Base-by-base conservation (phyloP, 345 rosid species). In the Salix suchowensis region DNA sequence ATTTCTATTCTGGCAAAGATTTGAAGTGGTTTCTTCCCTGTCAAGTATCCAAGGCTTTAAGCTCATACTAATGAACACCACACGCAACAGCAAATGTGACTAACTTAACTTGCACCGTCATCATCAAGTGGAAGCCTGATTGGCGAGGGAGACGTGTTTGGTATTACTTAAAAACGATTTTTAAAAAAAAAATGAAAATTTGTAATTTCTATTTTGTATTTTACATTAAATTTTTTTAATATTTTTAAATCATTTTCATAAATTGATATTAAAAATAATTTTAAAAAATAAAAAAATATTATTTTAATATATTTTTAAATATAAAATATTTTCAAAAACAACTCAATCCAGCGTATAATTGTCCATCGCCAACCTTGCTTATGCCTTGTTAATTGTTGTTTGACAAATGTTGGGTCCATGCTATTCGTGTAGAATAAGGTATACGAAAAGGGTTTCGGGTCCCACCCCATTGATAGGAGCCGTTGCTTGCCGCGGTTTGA, bases 401-500 rank as follows among this genome's bases (percentile, higher is more conserved):
- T 37, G 50, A 74, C 64, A 48, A 42, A 76, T 1, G 19, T 13
- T n/a, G 7, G 54, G 52, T 34, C 15, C 7, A 18, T 30, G 32
- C 32, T 30, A 42, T 44, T 70, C 79, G 12, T 62, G 74, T 4
- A 24, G 65, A 10, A 50, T 12, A 77, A 77, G 74, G 70, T 65
- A 77, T 64, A 34, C n/a, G 61, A 4, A 2, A 24, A 15, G 61
- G 46, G 2, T 6, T 3, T 12, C n/a, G 28, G 23, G 39, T 39
- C 32, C 34, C 74, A 78, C 48, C 81, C 84, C 68, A 67, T 48
- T 26, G 42, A 23, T 4, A 58, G 28, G 72, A 82, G 50, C 72
- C 91, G 88, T 88, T 87, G 24, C 24, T 24, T 24, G 80, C 75
- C 94, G 37, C 37, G 37, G 37, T 5, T 34, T 34, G 37, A 4